Evolutionary conservation across 2,329 filamentous ascomycete genomes (phyloP).

Genomic region (Arthrinium phaeospermum): DNA sequence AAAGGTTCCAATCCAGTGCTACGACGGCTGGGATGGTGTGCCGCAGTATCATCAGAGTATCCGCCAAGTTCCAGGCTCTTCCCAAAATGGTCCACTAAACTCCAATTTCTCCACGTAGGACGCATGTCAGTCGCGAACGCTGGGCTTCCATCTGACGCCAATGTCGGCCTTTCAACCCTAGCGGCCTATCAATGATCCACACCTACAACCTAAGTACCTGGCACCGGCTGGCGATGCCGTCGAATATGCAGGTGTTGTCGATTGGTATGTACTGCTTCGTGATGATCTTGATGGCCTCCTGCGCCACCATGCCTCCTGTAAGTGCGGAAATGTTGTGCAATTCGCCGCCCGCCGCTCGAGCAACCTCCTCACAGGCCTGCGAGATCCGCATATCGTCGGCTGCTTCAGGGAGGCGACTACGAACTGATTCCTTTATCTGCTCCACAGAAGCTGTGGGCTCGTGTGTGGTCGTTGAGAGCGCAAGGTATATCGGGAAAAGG

Average conservation of each 20-base stretch:
- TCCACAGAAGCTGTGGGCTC: constrained; percentile 50
- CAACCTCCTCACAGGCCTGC: constrained; percentile 68
- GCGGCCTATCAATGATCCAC: constrained; percentile 27
- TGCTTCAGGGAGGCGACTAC: constrained; percentile 51
- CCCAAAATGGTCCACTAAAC: constrained; percentile 35
- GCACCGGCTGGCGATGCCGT: constrained; percentile 68
- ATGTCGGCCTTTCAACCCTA: constrained; percentile 25
- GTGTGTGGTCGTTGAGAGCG: constrained; percentile 61
- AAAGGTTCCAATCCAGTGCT: constrained; percentile 31
- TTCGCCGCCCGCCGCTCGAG: constrained; percentile 81
- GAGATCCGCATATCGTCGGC: constrained; percentile 55
- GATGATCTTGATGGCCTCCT: constrained; percentile 92
- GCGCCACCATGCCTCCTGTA: constrained; percentile 90
- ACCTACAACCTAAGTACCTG: constrained; percentile 60
- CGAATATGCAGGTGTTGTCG: constrained; percentile 74
- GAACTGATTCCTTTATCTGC: constrained; percentile 58
- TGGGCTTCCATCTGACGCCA: constrained; percentile 36
- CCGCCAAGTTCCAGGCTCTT: constrained; percentile 36
- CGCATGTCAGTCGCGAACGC: constrained; percentile 38
- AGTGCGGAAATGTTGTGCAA: constrained; percentile 91
- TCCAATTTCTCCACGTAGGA: constrained; percentile 35
- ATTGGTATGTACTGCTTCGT: constrained; percentile 76
- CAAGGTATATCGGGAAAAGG: constrained; percentile 72
- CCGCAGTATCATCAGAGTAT: constrained; percentile 36
- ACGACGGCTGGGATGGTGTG: constrained; percentile 33